Conservation (phyloP, 1,284 basidiomycete genomes). For the Cystobasidiaceae sp. region DNA sequence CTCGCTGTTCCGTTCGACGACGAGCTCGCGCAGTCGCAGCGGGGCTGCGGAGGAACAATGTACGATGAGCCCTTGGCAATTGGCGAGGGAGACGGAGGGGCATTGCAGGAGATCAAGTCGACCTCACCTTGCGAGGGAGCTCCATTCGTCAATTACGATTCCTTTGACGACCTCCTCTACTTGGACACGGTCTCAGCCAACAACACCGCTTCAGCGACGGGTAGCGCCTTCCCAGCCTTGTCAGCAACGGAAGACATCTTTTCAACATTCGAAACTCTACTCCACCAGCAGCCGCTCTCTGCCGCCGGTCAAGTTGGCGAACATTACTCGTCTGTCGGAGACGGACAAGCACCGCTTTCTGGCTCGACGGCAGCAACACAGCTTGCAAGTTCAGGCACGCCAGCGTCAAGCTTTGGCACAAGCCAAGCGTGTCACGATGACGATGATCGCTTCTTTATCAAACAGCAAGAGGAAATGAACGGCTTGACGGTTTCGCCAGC, state of each 20-base stretch:
- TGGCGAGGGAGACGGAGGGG: too few relatives aligned
- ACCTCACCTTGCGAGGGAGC: too few relatives aligned
- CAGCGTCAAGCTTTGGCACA: not conserved
- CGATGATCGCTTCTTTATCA: constrained; percentile 24
- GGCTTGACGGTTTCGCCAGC: not conserved
- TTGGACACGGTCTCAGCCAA: not conserved
- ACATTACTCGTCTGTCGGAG: not conserved
- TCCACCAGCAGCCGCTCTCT: not conserved
- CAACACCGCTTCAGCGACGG: not conserved
- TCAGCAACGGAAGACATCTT: not conserved
- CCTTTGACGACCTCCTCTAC: constrained; percentile 5
- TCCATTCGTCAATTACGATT: constrained; percentile 12
- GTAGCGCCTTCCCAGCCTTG: not conserved
- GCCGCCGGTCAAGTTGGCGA: too few relatives aligned
- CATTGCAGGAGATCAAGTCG: not conserved
- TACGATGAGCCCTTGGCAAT: not conserved
- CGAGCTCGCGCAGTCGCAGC: constrained; percentile 22
- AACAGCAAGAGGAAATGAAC: constrained; percentile 18
- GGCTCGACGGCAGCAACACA: not conserved
- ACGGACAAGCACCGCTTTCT: constrained; percentile 6
- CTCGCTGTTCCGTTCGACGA: constrained; percentile 28
- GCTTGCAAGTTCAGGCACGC: not conserved
- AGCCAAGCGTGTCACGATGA: constrained; percentile 22
- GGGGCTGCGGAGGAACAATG: not conserved
- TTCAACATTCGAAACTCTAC: not conserved